These are phyloP conservation scores for Alternaria arbusti DNA, from an alignment of 2,329 filamentous ascomycete genomes.

Conservation along the genomic window DNA sequence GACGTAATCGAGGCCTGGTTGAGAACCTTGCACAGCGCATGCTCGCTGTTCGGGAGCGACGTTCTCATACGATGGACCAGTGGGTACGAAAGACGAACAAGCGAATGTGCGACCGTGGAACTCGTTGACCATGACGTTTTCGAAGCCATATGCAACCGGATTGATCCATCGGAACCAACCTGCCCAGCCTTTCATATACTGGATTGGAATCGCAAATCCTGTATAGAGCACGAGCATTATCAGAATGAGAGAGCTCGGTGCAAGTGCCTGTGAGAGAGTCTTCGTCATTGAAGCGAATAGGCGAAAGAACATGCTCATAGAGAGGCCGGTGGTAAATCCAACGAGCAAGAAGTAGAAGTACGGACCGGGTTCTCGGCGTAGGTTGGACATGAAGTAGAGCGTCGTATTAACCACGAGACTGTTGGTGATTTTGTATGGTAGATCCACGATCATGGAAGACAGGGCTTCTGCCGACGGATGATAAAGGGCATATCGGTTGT, in stretches of 20 bases:
- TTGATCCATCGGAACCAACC: conserved; percentile 69
- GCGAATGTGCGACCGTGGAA: conserved; percentile 28
- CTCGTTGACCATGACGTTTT: conserved; percentile 80
- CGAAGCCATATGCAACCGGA: conserved; percentile 78
- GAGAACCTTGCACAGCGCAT: conserved; percentile 45
- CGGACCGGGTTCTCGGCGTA: conserved; percentile 63
- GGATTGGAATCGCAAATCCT: conserved; percentile 70
- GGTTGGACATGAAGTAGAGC: conserved; percentile 55
- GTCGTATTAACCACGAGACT: conserved; percentile 49
- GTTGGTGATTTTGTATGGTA: conserved; percentile 54
- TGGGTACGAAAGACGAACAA: conserved; percentile 48
- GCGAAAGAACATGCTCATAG: conserved; percentile 84
- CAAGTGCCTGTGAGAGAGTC: conserved; percentile 63
- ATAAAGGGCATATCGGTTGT: conserved; percentile 81
- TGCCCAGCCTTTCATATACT: conserved; percentile 58
- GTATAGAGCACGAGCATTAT: conserved; percentile 68
- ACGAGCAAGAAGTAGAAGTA: conserved; percentile 84
- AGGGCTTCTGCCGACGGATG: conserved; percentile 83
- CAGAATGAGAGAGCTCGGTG: conserved; percentile 61
- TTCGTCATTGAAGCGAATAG: conserved; percentile 75
- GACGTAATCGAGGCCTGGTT: conserved; percentile 43
- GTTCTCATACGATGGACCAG: conserved; percentile 42
- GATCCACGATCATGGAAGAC: conserved; percentile 48
- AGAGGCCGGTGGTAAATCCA: conserved; percentile 62
- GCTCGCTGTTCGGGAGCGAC: conserved; percentile 37